A percentile compares a stretch with the other conserved stretches of the same genome.
phyloP scores from a whole-genome alignment of 129 eudicot genomes.

The Tagetes erecta region DNA sequence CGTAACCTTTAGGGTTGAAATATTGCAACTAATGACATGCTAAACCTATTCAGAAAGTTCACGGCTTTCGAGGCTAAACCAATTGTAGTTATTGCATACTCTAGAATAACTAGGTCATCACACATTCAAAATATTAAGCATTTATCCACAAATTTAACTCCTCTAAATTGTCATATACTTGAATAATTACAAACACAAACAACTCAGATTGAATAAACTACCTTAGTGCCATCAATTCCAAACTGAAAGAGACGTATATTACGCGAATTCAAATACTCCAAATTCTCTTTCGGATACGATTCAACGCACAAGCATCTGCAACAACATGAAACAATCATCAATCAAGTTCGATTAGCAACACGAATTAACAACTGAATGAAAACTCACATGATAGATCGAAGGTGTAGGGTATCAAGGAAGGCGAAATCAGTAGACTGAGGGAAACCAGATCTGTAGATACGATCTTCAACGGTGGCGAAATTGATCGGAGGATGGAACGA shows the following conservation, averaged over 20 bases:
- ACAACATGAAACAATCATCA: background rate
- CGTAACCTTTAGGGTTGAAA: no score
- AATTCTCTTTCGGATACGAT: conserved; percentile 54
- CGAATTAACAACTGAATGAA: background rate
- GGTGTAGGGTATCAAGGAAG: conserved; percentile 50
- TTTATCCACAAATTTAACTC: conserved; percentile 2
- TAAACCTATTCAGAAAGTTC: no score
- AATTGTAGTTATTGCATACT: background rate
- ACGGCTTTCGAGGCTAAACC: background rate
- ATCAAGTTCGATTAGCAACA: background rate
- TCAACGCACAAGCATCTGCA: conserved; percentile 61
- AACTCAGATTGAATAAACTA: background rate
- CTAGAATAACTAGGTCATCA: background rate
- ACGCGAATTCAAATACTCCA: conserved; percentile 45
- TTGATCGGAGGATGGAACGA: conserved; percentile 40
- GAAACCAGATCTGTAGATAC: conserved; percentile 63
- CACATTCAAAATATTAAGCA: background rate
- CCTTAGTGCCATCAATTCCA: conserved; percentile 81
- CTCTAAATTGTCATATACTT: background rate
- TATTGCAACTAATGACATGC: no score
- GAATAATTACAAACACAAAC: background rate
- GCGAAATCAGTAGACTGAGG: conserved; percentile 52
- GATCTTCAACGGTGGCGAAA: conserved; percentile 58
- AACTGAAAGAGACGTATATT: conserved; percentile 56
- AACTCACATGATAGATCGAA: conserved; percentile 51